Base-by-base conservation (phyloP, 352 stramenopile species). In the Pelagophyceae sp. region DNA sequence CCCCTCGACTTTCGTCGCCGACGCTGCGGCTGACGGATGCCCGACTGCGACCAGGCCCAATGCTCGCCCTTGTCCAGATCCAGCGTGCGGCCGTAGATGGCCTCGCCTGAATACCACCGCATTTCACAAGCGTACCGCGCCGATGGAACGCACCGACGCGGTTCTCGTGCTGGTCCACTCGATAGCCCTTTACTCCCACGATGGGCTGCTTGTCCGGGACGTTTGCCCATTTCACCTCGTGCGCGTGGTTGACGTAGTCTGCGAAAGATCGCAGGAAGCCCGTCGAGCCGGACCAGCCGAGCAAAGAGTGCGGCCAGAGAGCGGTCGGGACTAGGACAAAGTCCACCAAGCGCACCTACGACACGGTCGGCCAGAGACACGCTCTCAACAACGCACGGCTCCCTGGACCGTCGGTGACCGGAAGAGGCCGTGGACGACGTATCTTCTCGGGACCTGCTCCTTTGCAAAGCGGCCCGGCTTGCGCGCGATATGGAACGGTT, bases 261-360 rank as follows among this genome's bases (percentile, higher is more conserved):
- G 1, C 15, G 35, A 74, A 23, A 11, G 67, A 74, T 11, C 67
- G 67, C 67, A 60, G 67, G 67, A 74, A 74, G 6, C 1, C 11
- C 38, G 35, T 50, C 2, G 35, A 58, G 35, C 67, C 67, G 1
- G 67, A 74, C 67, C 67, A 74, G 67, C 67, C 37, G 35, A 74
- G 23, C 2, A 74, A 1, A 1, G 33, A 20, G 38, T 74, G 67
- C 35, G 67, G 35, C 2, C 5, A 54, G 38, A 74, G 51, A 1
- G 27, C 33, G 5, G 67, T 27, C 5, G 67, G 67, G 23, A 0
- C 2, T 33, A 74, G 37, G 67, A 74, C 33, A 23, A 74, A 17
- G 67, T 74, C 67, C 15, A 74, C 15, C 15, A n/a, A 32, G 63
- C 63, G 63, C 29, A 65, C 5, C 58, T 61, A 27, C 50, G 50